Evolutionary conservation across 2,329 filamentous ascomycete genomes (phyloP), one percentile per base, ranked within the genome.

Genomic region (Aspergillus novoparasiticus): DNA sequence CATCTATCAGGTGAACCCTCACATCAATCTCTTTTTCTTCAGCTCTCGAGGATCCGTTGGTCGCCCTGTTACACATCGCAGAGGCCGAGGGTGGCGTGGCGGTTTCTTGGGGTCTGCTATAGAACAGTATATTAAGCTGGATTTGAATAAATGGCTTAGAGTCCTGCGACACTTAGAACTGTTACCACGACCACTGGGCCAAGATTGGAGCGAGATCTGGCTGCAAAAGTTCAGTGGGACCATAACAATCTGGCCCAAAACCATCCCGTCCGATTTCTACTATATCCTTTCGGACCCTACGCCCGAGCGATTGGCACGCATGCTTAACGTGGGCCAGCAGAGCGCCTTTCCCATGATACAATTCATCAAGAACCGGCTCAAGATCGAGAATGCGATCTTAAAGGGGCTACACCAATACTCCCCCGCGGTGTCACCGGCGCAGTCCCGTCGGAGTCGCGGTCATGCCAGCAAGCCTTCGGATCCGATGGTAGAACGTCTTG

Each of bases 11-110:
- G 94, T 97, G 56, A 99, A 99, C 76, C 95, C 95, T 1, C 95
- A 99, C 76, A 94, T 99, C 78, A 98, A 97, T 73, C 88, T 98
- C 32, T 99, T 99, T 84, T 98, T 99, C 86, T 99, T 98, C 83
- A 95, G 91, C 34, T 96, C 94, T 0, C 87, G 95, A 36, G 95
- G 95, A 14, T 90, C 91, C 0, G 94, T 98, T 11, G 95, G 95
- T 6, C 89, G 92, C 58, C 95, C 95, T 11, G 95, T 98, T 21
- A 97, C 94, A 0, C 95, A 99, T 78, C 91, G 95, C 60, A 90
- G 90, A 70, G 95, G 95, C 6, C 90, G 93, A 54, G 95, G 95
- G 61, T 99, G 95, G 95, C 90, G 95, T 59, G 95, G 95, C 45
- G 95, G 95, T 1, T 99, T 96, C 79, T 85, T 99, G 16, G 94